A percentile compares a stretch with the other conserved stretches of the same genome.
Evolutionary conservation across 306 rosid species (phyloP).

Genomic region (Ormosia semicastrata): DNA sequence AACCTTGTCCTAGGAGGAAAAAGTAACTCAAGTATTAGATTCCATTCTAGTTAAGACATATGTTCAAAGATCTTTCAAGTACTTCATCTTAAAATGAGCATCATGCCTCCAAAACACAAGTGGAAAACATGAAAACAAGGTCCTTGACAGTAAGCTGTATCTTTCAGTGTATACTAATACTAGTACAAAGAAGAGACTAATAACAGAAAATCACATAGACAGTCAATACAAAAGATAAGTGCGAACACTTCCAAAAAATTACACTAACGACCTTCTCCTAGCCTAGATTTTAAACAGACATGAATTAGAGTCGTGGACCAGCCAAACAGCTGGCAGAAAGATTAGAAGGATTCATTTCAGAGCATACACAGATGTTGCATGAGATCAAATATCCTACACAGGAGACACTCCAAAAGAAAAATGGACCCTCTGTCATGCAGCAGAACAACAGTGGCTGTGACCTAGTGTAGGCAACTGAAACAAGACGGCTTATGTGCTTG

Average conservation of each 20-base stretch:
- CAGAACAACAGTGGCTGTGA: conserved; percentile 20
- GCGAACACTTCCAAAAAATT: not conserved
- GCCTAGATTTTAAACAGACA: conserved; percentile 23
- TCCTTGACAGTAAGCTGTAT: not conserved
- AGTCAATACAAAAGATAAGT: conserved; percentile 32
- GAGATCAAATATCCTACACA: conserved; percentile 17
- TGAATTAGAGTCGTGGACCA: conserved; percentile 47
- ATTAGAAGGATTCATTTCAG: conserved; percentile 23
- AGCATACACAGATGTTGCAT: conserved; percentile 20
- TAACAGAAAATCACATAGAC: conserved; percentile 5
- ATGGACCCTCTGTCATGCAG: conserved; percentile 20
- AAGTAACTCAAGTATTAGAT: too few species aligned
- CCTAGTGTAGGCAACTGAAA: conserved; percentile 30
- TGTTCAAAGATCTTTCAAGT: not conserved
- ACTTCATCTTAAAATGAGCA: not conserved
- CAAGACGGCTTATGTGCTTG: conserved; percentile 27
- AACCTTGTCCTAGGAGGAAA: not conserved
- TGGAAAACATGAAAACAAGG: not conserved
- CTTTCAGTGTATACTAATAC: not conserved
- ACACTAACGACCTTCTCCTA: not conserved
- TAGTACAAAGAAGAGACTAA: not conserved
- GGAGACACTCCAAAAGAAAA: conserved; percentile 19
- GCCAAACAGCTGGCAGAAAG: conserved; percentile 39
- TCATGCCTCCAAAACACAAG: not conserved
- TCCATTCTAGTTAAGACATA: not conserved